A percentile compares a stretch with the other conserved stretches of the same genome.
Evolutionary conservation across 805 yeast species (phyloP).

Genomic region (Teunomyces aglyptinius): DNA sequence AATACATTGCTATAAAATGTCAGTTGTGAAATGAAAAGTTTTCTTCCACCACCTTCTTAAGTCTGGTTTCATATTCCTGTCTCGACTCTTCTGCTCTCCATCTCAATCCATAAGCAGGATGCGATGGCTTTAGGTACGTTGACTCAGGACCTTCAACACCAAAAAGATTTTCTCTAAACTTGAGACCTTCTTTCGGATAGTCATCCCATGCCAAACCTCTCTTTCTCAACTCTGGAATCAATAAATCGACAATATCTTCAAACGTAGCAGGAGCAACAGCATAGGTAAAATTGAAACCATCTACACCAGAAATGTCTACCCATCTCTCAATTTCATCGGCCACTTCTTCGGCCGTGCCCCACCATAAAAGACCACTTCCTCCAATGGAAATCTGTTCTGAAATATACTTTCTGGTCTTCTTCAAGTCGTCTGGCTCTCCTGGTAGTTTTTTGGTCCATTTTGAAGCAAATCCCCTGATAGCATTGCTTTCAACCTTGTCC

Average conservation of each 20-base stretch:
- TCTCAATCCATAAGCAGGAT: conserved; percentile 5
- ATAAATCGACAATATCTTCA: conserved; percentile 34
- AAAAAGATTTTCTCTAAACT: conserved; percentile 37
- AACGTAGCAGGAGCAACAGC: conserved; percentile 35
- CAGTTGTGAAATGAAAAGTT: conserved; percentile 1
- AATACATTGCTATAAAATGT: not conserved
- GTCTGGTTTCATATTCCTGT: conserved; percentile 2
- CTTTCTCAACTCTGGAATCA: conserved; percentile 36
- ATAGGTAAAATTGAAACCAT: conserved; percentile 43
- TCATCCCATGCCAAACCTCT: conserved; percentile 37
- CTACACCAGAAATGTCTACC: conserved; percentile 38
- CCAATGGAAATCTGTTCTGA: conserved; percentile 29
- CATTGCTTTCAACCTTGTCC: conserved; percentile 30
- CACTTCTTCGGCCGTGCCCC: conserved; percentile 37
- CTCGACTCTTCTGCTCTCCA: conserved; percentile 7
- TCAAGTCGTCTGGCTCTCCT: conserved; percentile 16
- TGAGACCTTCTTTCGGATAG: conserved; percentile 30
- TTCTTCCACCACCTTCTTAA: conserved; percentile 3
- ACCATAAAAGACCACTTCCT: conserved; percentile 32
- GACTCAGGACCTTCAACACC: conserved; percentile 23
- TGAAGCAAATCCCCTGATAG: conserved; percentile 30
- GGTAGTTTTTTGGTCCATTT: conserved; percentile 32
- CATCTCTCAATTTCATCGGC: conserved; percentile 40
- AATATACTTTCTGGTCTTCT: conserved; percentile 21
- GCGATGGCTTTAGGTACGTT: conserved; percentile 1